Conservation (phyloP, 352 stramenopile genomes). For the Globisporangium solare region DNA sequence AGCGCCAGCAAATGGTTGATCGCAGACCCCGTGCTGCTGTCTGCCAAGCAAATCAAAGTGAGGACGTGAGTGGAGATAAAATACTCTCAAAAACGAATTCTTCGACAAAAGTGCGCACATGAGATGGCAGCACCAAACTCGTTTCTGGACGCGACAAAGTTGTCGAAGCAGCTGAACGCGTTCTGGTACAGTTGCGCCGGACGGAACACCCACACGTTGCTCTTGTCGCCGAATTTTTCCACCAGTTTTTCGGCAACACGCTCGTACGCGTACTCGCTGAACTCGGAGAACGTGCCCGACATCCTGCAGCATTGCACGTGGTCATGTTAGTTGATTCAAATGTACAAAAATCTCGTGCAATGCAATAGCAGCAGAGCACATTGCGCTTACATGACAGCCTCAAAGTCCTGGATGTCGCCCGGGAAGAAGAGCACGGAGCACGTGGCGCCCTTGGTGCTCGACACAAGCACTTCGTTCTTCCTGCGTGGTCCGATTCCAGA, state of each 20-base stretch:
- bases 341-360: too few relatives aligned
- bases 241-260: constrained; percentile 32
- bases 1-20: constrained; percentile 36
- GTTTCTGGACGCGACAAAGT: constrained; percentile 48
- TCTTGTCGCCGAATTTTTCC: constrained; percentile 42
- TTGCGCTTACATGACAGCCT: constrained; percentile 32
- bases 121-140: constrained; percentile 41
- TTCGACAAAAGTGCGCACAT: constrained; percentile 21
- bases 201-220: constrained; percentile 59
- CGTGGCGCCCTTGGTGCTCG: constrained; percentile 14
- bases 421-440: constrained; percentile 70
- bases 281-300: constrained; percentile 32
- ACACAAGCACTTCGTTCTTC: constrained; percentile 51
- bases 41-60: constrained; percentile 12
- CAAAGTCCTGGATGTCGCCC: constrained; percentile 60
- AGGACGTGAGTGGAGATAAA: background rate
- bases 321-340: too few relatives aligned
- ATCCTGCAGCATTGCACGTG: constrained; percentile 6
- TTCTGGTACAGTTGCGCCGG: constrained; percentile 35
- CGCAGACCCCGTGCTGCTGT: constrained; percentile 25
- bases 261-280: constrained; percentile 55
- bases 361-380: too few relatives aligned
- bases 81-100: too few relatives aligned
- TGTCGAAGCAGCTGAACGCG: constrained; percentile 58
- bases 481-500: constrained; percentile 13